Conservation (phyloP, 1,139 yeast species). For the Wickerhamiella infanticola region DNA sequence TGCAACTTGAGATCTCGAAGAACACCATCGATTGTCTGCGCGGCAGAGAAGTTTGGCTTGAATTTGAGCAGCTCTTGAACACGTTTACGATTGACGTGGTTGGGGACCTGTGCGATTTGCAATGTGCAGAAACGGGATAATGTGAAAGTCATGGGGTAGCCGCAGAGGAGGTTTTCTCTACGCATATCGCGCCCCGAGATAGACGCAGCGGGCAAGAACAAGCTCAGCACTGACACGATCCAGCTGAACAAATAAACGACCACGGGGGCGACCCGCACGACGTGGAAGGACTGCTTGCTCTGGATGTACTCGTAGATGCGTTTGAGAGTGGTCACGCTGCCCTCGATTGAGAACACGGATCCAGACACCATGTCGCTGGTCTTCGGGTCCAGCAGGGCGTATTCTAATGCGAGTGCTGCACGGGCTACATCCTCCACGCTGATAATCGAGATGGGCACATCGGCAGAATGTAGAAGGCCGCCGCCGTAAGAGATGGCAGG, state of each 20-base stretch:
- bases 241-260: slow-evolving; percentile 13
- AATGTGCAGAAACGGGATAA: slow-evolving; percentile 16
- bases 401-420: slow-evolving; percentile 18
- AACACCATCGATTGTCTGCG: slow-evolving; percentile 12
- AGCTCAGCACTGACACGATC: slow-evolving; percentile 5
- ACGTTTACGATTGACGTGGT: slow-evolving; percentile 9
- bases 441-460: slow-evolving; percentile 18
- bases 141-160: slow-evolving; percentile 14
- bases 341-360: slow-evolving; percentile 10
- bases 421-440: slow-evolving; percentile 22
- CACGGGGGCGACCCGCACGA: slow-evolving; percentile 13
- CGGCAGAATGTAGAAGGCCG: slow-evolving; percentile 17
- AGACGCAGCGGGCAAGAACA: neutral
- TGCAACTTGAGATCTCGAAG: slow-evolving; percentile 9
- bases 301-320: slow-evolving; percentile 14
- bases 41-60: slow-evolving; percentile 11
- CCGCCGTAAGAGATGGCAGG: slow-evolving; percentile 17
- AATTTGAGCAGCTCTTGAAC: slow-evolving; percentile 9
- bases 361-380: slow-evolving; percentile 8
- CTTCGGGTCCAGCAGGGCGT: slow-evolving; percentile 13
- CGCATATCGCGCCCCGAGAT: neutral
- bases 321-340: slow-evolving; percentile 14
- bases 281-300: slow-evolving; percentile 8
- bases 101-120: slow-evolving; percentile 17
- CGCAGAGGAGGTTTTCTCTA: slow-evolving; percentile 8